phyloP scores from a whole-genome alignment of 129 eudicot species.

The Escallonia rubra region DNA sequence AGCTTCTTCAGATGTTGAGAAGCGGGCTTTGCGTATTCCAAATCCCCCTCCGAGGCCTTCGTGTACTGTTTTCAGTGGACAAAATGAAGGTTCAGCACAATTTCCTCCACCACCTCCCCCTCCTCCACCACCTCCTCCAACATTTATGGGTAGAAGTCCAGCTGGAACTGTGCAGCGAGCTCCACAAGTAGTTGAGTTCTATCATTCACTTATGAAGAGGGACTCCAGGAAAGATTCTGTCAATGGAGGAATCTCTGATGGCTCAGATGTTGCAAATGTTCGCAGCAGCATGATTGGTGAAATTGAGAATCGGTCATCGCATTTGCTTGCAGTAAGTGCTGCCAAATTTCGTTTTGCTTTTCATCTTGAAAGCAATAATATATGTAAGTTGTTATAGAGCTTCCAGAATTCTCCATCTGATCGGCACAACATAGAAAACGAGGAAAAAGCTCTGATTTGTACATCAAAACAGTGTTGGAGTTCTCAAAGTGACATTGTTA shows the following conservation, averaged over 20 bases:
- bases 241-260: slow-evolving; percentile 51
- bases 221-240: slow-evolving; percentile 72
- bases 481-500: too few relatives aligned
- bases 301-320: slow-evolving; percentile 89
- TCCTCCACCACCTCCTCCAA: slow-evolving; percentile 81
- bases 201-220: slow-evolving; percentile 95
- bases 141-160: slow-evolving; percentile 29
- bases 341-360: not conserved
- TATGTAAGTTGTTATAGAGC: too few relatives aligned
- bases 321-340: slow-evolving; percentile 86
- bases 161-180: slow-evolving; percentile 77
- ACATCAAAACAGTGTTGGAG: not conserved
- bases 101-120: slow-evolving; percentile 44
- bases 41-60: slow-evolving; percentile 95
- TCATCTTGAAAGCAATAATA: not conserved
- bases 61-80: slow-evolving; percentile 21
- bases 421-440: too few relatives aligned
- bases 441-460: not conserved
- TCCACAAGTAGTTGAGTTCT: slow-evolving; percentile 92
- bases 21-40: slow-evolving; percentile 72
- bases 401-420: too few relatives aligned
- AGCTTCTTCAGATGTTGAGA: slow-evolving; percentile 61
- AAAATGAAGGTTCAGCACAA: slow-evolving; percentile 34
- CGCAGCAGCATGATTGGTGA: slow-evolving; percentile 91
- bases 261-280: slow-evolving; percentile 55